phyloP scores from a whole-genome alignment of 1,139 yeast genomes.

The Candida tetrigidarum region DNA sequence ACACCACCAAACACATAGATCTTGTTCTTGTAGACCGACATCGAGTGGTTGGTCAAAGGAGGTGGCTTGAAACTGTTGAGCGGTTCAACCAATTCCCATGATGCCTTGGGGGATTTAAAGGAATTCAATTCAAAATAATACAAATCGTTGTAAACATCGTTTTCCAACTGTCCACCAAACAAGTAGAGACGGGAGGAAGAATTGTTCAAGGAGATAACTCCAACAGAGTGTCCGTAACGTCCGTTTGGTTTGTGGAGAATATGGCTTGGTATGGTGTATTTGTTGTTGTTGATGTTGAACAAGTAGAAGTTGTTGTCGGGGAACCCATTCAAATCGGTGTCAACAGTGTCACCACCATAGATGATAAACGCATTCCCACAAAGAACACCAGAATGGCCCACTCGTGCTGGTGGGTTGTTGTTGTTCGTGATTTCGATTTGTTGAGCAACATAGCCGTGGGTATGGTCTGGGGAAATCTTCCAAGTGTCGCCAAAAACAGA shows the following conservation, averaged over 20 bases:
- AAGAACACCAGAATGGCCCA: slow-evolving; percentile 91
- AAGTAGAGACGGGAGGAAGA: slow-evolving; percentile 76
- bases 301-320: slow-evolving; percentile 89
- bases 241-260: slow-evolving; percentile 86
- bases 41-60: slow-evolving; percentile 89
- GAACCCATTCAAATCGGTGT: slow-evolving; percentile 76
- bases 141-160: slow-evolving; percentile 82
- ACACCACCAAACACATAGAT: slow-evolving; percentile 92
- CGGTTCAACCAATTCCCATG: slow-evolving; percentile 79
- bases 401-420: slow-evolving; percentile 85
- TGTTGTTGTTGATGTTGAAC: slow-evolving; percentile 85
- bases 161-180: slow-evolving; percentile 96
- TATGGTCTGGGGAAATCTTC: slow-evolving; percentile 58
- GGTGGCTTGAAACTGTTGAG: slow-evolving; percentile 69
- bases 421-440: slow-evolving; percentile 60
- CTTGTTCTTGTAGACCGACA: slow-evolving; percentile 78
- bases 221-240: slow-evolving; percentile 89
- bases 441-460: slow-evolving; percentile 53
- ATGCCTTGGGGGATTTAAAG: slow-evolving; percentile 81
- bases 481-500: slow-evolving; percentile 96
- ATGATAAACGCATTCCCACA: slow-evolving; percentile 96
- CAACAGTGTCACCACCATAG: slow-evolving; percentile 96
- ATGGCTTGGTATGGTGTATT: slow-evolving; percentile 90
- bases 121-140: slow-evolving; percentile 86
- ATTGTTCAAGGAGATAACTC: slow-evolving; percentile 61